A percentile compares a stretch with the other conserved stretches of the same genome.
These are phyloP conservation scores for Wallemia hederae DNA, from an alignment of 1,284 basidiomycete species.

Conservation along the genomic window DNA sequence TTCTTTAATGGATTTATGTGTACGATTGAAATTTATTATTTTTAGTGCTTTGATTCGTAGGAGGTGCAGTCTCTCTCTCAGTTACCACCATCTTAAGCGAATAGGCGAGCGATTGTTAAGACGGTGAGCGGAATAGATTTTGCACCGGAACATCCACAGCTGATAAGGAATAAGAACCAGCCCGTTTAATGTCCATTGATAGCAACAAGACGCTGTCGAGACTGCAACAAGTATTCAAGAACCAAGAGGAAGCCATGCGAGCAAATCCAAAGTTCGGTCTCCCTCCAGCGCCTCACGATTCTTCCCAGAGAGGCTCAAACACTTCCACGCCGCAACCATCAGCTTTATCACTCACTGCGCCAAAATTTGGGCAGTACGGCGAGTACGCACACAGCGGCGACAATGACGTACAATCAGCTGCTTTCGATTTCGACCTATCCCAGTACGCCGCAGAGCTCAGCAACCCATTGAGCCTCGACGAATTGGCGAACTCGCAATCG, in stretches of 20 bases:
- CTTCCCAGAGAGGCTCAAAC: background rate
- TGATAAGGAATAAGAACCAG: no score
- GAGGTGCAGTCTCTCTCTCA: no score
- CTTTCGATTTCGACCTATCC: background rate
- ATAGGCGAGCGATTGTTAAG: no score
- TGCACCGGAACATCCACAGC: no score
- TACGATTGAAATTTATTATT: background rate
- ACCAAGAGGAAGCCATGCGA: background rate
- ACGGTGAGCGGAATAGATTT: no score
- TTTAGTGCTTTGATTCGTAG: background rate
- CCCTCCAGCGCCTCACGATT: background rate
- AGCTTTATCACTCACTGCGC: background rate
- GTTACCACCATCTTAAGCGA: no score
- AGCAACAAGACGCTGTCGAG: background rate
- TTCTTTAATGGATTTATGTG: background rate
- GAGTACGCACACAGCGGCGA: background rate
- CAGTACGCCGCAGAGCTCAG: background rate
- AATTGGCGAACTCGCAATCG: background rate
- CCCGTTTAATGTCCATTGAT: no score
- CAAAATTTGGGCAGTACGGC: background rate
- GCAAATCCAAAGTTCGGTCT: background rate
- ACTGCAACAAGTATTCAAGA: background rate
- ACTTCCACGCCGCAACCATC: background rate
- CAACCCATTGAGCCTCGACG: background rate
- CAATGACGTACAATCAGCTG: background rate